Conservation (phyloP, 257 asterid genomes). For the Nicotiana undulata region DNA sequence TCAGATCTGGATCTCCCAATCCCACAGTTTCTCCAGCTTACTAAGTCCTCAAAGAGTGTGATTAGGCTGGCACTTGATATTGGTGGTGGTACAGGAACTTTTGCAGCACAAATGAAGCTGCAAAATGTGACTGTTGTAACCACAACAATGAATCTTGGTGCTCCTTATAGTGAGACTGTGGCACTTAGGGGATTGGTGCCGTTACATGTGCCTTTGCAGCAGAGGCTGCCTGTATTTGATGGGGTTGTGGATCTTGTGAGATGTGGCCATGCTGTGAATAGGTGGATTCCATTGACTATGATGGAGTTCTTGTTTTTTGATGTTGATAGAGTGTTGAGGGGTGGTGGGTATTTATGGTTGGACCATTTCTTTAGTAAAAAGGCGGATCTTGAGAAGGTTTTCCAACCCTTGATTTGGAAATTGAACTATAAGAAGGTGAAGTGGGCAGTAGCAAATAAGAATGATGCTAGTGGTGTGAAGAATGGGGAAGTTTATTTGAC, state of each 20-base stretch:
- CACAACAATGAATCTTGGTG: constrained; percentile 84
- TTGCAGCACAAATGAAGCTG: constrained; percentile 92
- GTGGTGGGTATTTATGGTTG: constrained; percentile 78
- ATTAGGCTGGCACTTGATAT: constrained; percentile 67
- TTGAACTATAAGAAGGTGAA: constrained; percentile 90
- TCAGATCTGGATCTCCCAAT: constrained; percentile 92
- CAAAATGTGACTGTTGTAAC: constrained; percentile 70
- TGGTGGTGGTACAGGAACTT: constrained; percentile 93
- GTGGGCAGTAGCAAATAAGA: constrained; percentile 82
- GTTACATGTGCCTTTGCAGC: constrained; percentile 85
- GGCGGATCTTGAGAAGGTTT: constrained; percentile 75
- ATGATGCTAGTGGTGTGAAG: constrained; percentile 68
- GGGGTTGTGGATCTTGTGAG: constrained; percentile 89
- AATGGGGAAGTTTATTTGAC: constrained; percentile 86
- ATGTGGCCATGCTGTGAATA: constrained; percentile 82
- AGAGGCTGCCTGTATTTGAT: constrained; percentile 87
- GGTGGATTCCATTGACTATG: constrained; percentile 72
- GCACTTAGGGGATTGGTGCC: constrained; percentile 87
- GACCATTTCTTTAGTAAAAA: constrained; percentile 86
- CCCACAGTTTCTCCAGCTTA: constrained; percentile 57
- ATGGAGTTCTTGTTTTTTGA: constrained; percentile 87
- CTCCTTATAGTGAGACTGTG: constrained; percentile 76
- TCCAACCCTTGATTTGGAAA: constrained; percentile 64
- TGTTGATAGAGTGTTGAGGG: constrained; percentile 84
- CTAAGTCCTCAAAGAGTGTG: constrained; percentile 35